These are phyloP conservation scores for Lagerstroemia speciosa DNA, from an alignment of 345 rosid species.

Conservation along the genomic window DNA sequence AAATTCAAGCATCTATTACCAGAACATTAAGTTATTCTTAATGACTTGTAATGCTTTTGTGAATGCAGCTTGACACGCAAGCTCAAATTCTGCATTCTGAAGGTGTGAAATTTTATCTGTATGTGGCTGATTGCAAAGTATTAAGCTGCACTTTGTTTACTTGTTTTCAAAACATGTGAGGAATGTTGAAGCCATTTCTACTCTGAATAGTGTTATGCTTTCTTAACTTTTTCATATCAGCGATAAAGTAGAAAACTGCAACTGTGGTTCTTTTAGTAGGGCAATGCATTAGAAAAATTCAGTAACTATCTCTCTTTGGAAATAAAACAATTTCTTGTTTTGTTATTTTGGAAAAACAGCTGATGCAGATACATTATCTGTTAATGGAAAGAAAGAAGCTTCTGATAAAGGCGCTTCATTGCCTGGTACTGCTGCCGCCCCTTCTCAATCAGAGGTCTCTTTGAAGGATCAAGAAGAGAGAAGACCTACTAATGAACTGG, in stretches of 20 bases:
- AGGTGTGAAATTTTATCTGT: slow-evolving; percentile 25
- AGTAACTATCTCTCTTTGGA: background rate
- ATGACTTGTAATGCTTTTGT: background rate
- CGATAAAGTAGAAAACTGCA: background rate
- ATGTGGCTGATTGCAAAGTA: background rate
- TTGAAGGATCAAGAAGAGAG: slow-evolving; percentile 34
- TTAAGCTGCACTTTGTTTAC: background rate
- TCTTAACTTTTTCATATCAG: background rate
- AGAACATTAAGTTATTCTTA: background rate
- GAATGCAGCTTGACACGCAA: slow-evolving; percentile 31
- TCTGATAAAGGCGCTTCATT: slow-evolving; percentile 30
- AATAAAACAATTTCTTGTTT: background rate
- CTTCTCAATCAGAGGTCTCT: slow-evolving; percentile 21
- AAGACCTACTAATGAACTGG: slow-evolving; percentile 30
- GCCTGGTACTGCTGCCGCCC: slow-evolving; percentile 22
- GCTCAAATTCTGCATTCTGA: slow-evolving; percentile 19
- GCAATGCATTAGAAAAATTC: background rate
- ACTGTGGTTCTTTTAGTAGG: background rate
- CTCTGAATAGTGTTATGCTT: background rate
- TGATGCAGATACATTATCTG: slow-evolving; percentile 31
- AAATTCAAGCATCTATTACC: slow-evolving; percentile 1
- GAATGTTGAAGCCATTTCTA: background rate
- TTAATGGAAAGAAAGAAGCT: slow-evolving; percentile 24
- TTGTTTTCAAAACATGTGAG: background rate
- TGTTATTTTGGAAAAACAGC: background rate